Evolutionary conservation across 805 yeast species (phyloP), one percentile per base, ranked within the genome.

Genomic region (Tetrapisispora nanseiensis): DNA sequence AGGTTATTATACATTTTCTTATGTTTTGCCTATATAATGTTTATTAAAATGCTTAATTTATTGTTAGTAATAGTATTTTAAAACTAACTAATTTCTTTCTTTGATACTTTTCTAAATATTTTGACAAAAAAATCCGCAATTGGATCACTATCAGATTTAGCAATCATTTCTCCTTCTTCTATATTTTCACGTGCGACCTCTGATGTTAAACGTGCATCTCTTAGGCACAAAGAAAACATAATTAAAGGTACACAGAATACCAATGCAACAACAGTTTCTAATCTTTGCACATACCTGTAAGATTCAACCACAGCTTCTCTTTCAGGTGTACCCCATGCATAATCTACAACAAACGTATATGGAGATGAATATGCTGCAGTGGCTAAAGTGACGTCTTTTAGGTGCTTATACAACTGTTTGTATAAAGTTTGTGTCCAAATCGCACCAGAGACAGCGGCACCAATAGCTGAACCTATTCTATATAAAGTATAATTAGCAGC

Each of bases 381-480:
- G 8, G 76, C 76, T n/a, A 71, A 46, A 0, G 68, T 57, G 1
- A 60, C 51, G 43, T 72, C 66, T 8, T 56, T 54, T 51, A 67
- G 46, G 43, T 62, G 50, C 37, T 64, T 59, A 26, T 52, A 43
- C 38, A 77, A 59, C 50, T 69, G 55, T 19, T 55, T 52, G 54
- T 75, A 81, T 51, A 82, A 63, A 15, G 68, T 55, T 54, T 78
- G 78, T 11, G 85, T 75, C 86, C 86, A 82, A 33, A 81, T 69
- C 24, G 86, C 85, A 50, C 86, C 87, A 13, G 83, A 71, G 15
- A 82, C 73, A 20, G 82, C 62, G 28, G 72, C 61, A 18, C 87
- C 87, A 39, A 80, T 55, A 9, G 85, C 82, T 12, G 74, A 59
- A 10, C 89, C 89, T 41, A 81, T 67, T 49, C 75, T 69, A 56